Conservation (phyloP, 2,329 filamentous ascomycete genomes). For the Fusarium miscanthi region DNA sequence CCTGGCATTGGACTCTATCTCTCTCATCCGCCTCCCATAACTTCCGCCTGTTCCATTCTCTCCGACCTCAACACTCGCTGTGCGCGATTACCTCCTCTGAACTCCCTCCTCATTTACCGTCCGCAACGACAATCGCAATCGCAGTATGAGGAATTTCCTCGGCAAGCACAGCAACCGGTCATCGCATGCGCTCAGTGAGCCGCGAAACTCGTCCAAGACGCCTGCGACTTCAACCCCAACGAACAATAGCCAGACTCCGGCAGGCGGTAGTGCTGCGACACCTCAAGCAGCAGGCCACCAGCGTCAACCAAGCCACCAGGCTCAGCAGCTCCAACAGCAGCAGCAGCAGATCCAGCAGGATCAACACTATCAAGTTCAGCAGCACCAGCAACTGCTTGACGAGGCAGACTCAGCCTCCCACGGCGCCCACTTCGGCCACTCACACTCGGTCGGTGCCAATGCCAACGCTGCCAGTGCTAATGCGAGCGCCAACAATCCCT, state of each 20-base stretch:
- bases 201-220: slow-evolving; percentile 49
- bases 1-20: slow-evolving; percentile 1
- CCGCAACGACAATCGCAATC: slow-evolving; percentile 37
- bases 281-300: slow-evolving; percentile 32
- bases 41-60: slow-evolving; percentile 11
- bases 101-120: slow-evolving; percentile 4
- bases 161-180: slow-evolving; percentile 67
- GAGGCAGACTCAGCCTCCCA: slow-evolving; percentile 48
- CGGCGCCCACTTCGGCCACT: slow-evolving; percentile 38
- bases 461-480: slow-evolving; percentile 18
- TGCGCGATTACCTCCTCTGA: slow-evolving; percentile 16
- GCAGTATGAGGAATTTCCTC: slow-evolving; percentile 64
- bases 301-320: slow-evolving; percentile 34
- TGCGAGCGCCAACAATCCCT: slow-evolving; percentile 37
- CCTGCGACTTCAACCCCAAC: slow-evolving; percentile 22
- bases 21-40: slow-evolving; percentile 30
- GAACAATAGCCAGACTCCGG: slow-evolving; percentile 20
- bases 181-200: slow-evolving; percentile 65
- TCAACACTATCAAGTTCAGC: slow-evolving; percentile 39
- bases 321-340: slow-evolving; percentile 10
- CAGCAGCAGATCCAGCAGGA: slow-evolving; percentile 22
- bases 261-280: slow-evolving; percentile 41
- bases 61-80: slow-evolving; percentile 18
- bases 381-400: slow-evolving; percentile 37
- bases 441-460: slow-evolving; percentile 18